phyloP scores from a whole-genome alignment of 129 eudicot species.

The Pittosporum tobira region DNA sequence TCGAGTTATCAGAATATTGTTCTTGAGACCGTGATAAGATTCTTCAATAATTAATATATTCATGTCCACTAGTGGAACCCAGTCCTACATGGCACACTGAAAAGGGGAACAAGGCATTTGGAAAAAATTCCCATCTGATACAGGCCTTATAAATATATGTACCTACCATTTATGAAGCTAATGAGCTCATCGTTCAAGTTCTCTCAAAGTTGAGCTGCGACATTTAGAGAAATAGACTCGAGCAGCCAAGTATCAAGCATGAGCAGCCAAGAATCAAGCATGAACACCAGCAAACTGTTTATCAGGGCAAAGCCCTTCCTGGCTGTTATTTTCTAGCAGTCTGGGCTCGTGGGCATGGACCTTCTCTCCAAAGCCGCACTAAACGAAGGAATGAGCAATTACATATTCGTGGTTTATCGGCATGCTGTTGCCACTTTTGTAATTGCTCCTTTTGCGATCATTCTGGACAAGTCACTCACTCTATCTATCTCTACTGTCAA shows the following conservation, averaged over 20 bases:
- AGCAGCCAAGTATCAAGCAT: slow-evolving; percentile 19
- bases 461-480: slow-evolving; percentile 51
- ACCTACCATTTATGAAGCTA: slow-evolving; percentile 11
- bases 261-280: slow-evolving; percentile 20
- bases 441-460: slow-evolving; percentile 66
- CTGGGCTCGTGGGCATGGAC: slow-evolving; percentile 81
- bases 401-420: slow-evolving; percentile 65
- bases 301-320: slow-evolving; percentile 47
- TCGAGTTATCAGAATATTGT: no score
- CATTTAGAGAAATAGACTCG: slow-evolving; percentile 7
- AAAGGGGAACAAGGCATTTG: slow-evolving; percentile 6
- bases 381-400: slow-evolving; percentile 80
- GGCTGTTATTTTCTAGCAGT: slow-evolving; percentile 63
- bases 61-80: neutral
- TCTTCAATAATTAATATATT: neutral
- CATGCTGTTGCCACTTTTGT: slow-evolving; percentile 64
- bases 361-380: slow-evolving; percentile 57
- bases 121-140: neutral
- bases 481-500: slow-evolving; percentile 7
- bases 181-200: slow-evolving; percentile 13
- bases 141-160: slow-evolving; percentile 23
- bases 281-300: slow-evolving; percentile 12
- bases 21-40: no score
- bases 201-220: neutral
- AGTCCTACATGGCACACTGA: neutral